These are phyloP conservation scores for Dothiorella sarmentorum DNA, from an alignment of 2,329 filamentous ascomycete genomes.

Conservation along the genomic window DNA sequence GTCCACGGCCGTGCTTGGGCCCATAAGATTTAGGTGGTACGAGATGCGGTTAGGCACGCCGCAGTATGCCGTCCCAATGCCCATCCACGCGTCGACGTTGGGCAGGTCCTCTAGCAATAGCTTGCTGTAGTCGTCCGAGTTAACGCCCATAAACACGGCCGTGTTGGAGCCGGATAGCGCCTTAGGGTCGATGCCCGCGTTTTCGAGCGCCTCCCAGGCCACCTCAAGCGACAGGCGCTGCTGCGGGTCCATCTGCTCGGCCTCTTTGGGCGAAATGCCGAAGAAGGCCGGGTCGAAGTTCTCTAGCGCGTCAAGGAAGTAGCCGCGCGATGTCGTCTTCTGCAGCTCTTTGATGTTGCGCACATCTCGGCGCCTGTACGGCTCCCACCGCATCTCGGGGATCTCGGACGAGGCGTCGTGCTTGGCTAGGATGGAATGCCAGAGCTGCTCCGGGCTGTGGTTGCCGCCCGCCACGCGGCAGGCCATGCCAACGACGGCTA, in stretches of 20 bases:
- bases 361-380: conserved; percentile 27
- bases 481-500: conserved; percentile 35
- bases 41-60: conserved; percentile 38
- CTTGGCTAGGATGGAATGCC: conserved; percentile 32
- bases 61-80: conserved; percentile 39
- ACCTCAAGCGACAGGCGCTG: conserved; percentile 23
- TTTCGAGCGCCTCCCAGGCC: conserved; percentile 22
- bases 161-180: conserved; percentile 25
- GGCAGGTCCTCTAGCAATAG: conserved; percentile 38
- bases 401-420: conserved; percentile 29
- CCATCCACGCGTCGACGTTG: conserved; percentile 39
- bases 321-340: conserved; percentile 28
- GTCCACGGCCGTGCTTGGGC: conserved; percentile 42
- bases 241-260: conserved; percentile 23
- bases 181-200: conserved; percentile 21
- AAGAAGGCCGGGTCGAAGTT: conserved; percentile 29
- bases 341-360: conserved; percentile 27
- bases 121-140: conserved; percentile 36
- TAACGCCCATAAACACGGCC: conserved; percentile 27
- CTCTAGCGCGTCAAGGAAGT: conserved; percentile 29
- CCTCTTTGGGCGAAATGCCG: conserved; percentile 21
- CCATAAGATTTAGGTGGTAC: conserved; percentile 31
- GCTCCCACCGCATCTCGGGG: conserved; percentile 31
- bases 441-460: conserved; percentile 32
- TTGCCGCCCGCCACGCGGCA: conserved; percentile 33